Conservation (phyloP, 495 filamentous ascomycete genomes). For the Xylaria venustula region DNA sequence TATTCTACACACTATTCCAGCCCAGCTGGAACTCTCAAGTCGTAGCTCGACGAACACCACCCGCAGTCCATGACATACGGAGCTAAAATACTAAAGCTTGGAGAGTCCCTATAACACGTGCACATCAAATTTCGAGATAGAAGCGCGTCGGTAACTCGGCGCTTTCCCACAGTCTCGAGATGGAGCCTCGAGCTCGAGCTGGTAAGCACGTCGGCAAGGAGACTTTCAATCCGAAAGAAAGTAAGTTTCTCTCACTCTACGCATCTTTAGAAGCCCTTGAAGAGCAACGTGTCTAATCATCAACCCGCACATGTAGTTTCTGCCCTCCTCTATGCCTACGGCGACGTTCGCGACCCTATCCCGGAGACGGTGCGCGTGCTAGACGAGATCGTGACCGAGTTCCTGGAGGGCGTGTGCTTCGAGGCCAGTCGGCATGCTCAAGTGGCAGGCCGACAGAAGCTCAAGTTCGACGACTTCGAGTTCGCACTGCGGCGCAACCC, state of each 20-base stretch:
- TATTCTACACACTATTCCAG: too few species aligned
- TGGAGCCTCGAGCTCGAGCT: conserved; percentile 74
- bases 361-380: conserved; percentile 80
- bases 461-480: conserved; percentile 97
- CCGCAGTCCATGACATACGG: too few species aligned
- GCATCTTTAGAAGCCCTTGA: background rate
- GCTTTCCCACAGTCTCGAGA: conserved; percentile 25
- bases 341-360: conserved; percentile 70
- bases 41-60: background rate
- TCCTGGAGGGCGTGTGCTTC: conserved; percentile 85
- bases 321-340: conserved; percentile 81
- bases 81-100: background rate
- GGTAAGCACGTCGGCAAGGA: conserved; percentile 85
- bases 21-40: too few species aligned
- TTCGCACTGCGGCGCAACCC: conserved; percentile 85
- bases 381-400: conserved; percentile 93
- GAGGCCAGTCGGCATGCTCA: conserved; percentile 78
- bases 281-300: background rate
- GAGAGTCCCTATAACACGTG: background rate
- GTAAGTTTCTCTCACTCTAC: conserved; percentile 47
- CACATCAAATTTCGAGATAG: background rate
- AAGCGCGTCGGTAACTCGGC: background rate
- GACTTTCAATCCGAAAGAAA: conserved; percentile 75
- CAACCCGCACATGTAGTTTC: conserved; percentile 54
- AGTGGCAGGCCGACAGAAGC: conserved; percentile 83